A percentile compares a stretch with the other conserved stretches of the same genome.
Evolutionary conservation across 2,329 filamentous ascomycete genomes (phyloP).

Genomic region (Monilinia polystroma): DNA sequence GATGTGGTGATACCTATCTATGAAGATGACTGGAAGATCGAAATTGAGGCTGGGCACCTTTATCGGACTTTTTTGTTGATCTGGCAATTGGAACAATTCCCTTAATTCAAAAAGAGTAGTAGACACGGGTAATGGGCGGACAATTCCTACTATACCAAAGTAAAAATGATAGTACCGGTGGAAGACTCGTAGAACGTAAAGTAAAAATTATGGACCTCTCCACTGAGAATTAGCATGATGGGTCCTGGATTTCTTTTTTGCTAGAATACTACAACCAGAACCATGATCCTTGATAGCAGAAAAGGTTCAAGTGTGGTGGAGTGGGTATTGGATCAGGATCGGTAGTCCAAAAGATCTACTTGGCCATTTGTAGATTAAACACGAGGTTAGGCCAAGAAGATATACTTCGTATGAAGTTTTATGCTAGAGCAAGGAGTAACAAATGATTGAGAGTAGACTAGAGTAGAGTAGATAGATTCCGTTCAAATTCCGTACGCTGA

Average conservation of each 20-base stretch:
- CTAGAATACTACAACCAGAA: background rate
- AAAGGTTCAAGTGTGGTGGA: background rate
- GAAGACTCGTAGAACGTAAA: conserved; percentile 4
- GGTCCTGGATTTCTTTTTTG: background rate
- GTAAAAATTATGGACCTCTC: conserved; percentile 16
- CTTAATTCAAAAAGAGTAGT: background rate
- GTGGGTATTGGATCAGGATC: background rate
- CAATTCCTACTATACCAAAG: background rate
- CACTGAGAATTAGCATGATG: conserved; percentile 5
- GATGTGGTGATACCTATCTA: conserved; percentile 2
- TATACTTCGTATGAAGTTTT: background rate
- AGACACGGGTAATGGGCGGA: background rate
- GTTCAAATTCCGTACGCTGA: background rate
- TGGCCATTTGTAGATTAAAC: background rate
- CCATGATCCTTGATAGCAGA: background rate
- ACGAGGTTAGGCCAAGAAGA: conserved; percentile 5
- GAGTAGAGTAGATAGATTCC: background rate
- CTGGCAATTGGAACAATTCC: background rate
- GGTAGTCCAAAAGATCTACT: conserved; percentile 1
- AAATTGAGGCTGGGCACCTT: background rate
- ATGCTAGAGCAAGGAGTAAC: background rate
- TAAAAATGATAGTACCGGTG: conserved; percentile 1
- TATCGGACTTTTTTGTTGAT: background rate
- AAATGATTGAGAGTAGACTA: background rate
- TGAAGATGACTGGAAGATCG: conserved; percentile 8